Base-by-base conservation (phyloP, 1,284 basidiomycete genomes). In the Gomphus bonarii region DNA sequence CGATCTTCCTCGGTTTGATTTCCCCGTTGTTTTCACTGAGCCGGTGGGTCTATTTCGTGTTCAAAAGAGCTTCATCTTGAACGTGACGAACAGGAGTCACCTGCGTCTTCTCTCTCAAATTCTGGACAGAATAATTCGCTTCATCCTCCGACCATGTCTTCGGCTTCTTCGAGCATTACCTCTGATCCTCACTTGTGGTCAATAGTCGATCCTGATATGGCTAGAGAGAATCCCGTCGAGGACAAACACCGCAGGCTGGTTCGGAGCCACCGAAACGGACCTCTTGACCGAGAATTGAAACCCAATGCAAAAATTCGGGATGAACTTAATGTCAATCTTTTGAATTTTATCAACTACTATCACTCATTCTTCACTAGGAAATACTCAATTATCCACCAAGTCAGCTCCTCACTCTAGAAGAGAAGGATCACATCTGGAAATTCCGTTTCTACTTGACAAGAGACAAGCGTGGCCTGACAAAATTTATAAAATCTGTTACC, bases 401-500 rank as follows among this genome's bases (percentile, higher is more conserved):
- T 54, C 90, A 90, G 59, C 78, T 82, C 9, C 78, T 99, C 4
- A 91, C 82, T 1, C 85, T 92, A 0, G 87, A 94, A 64, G 95
- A 99, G 72, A 97, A 95, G 68, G 95, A 99, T 63, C 72, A 95
- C 16, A 85, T 99, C 25, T 99, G 97, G 97, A 95, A 97, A 67
- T 99, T 97, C 78, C 84, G 97, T 10, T 99, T 98, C 72, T 99
- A 97, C 63, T 82, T 99, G 14, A 84, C 88, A 0, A 76, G 92
- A 30, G 91, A 95, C 68, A 92, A 92, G 68, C 82, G 88, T 18
- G 92, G 91, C 3, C 77, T 99, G 30, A 99, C 95, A 35, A 99
- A 99, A 70, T 99, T 99, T 72, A 78, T 99, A 59, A 98, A 95
- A 71, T 95, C 93, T 31, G 97, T 99, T 30, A 94, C 94, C 9